A percentile compares a stretch with the other conserved stretches of the same genome.
Conservation (phyloP, 2,329 filamentous ascomycete species). For the Aspergillus novoparasiticus region DNA sequence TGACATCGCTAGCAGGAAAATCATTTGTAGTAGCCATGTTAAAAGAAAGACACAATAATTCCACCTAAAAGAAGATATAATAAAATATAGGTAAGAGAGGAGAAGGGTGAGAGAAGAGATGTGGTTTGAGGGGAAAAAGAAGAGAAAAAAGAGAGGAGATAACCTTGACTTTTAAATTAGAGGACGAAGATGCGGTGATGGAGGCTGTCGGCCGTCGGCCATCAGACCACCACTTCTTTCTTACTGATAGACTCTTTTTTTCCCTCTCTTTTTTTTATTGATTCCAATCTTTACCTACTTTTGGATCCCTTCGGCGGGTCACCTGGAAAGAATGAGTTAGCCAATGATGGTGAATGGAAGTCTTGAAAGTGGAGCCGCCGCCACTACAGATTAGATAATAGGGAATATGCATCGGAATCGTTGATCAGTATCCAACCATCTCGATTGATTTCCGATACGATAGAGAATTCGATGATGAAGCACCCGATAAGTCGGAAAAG, state of each 20-base stretch:
- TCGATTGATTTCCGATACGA: background rate
- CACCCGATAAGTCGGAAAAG: background rate
- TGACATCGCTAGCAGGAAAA: constrained; percentile 64
- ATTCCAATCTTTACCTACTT: constrained; percentile 2
- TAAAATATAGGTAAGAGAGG: constrained; percentile 9
- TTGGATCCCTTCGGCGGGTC: constrained; percentile 10
- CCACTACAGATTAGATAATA: constrained; percentile 11
- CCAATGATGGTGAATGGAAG: background rate
- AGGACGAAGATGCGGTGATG: constrained; percentile 10
- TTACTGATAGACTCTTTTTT: constrained; percentile 12
- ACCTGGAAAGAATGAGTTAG: background rate
- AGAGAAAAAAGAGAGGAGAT: constrained; percentile 8
- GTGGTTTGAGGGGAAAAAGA: constrained; percentile 11
- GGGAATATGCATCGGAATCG: background rate
- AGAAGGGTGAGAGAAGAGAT: constrained; percentile 8
- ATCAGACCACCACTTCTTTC: constrained; percentile 1
- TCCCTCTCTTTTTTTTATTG: constrained; percentile 14
- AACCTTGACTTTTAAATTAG: constrained; percentile 7
- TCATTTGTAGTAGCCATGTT: constrained; percentile 67
- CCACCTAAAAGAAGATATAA: constrained; percentile 10
- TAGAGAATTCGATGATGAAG: background rate
- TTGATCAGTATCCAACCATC: background rate
- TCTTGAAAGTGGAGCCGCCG: constrained; percentile 3
- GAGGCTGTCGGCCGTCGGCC: constrained; percentile 7
- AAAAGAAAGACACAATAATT: constrained; percentile 18